phyloP scores from a whole-genome alignment of 371 early-diverging fungal species.

The Amoeboaphelidium protococcarum region DNA sequence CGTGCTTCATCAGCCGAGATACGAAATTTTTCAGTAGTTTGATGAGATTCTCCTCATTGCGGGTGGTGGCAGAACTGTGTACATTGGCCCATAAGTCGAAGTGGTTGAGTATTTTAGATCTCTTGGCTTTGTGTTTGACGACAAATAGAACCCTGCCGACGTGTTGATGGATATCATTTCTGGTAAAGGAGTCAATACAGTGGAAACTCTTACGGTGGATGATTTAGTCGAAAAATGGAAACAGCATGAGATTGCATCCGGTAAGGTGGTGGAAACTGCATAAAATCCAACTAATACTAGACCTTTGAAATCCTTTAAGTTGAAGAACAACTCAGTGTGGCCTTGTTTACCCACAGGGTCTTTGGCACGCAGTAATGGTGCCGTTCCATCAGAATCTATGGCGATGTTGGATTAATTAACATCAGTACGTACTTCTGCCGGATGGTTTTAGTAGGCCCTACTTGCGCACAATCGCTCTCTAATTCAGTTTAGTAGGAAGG shows the following conservation, averaged over 20 bases:
- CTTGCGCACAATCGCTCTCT: not conserved
- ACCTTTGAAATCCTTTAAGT: too few species aligned
- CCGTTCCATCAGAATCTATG: not conserved
- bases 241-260: too few species aligned
- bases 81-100: not conserved
- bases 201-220: too few species aligned
- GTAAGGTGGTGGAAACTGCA: too few species aligned
- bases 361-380: not conserved
- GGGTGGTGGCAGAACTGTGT: not conserved
- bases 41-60: not conserved
- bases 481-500: not conserved
- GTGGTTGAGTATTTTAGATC: not conserved
- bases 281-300: too few species aligned
- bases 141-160: not conserved
- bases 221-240: too few species aligned
- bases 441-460: not conserved
- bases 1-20: slow-evolving; percentile 1
- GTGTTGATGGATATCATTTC: not conserved
- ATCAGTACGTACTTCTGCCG: not conserved
- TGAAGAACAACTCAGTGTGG: too few species aligned
- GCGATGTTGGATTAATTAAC: not conserved
- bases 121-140: not conserved
- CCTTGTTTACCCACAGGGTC: not conserved
- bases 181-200: not conserved
- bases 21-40: slow-evolving; percentile 1